phyloP scores from a whole-genome alignment of 768 basidiomycete species.

The Scleroderma citrinum region DNA sequence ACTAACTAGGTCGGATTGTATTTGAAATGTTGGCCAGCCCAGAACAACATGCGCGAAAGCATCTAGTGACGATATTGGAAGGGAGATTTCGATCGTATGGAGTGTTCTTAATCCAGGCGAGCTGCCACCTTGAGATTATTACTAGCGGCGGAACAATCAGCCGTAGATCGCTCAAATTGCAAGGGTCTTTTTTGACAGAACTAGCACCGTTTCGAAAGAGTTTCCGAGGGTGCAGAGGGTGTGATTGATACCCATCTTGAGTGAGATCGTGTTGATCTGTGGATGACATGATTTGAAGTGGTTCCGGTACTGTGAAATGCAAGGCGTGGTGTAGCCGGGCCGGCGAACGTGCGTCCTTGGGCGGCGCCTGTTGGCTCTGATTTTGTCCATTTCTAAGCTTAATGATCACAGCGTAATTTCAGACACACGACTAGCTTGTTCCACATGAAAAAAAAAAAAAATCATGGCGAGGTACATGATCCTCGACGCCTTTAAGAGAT shows the following conservation, averaged over 20 bases:
- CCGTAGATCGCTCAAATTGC: conserved; percentile 26
- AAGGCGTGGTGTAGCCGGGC: conserved; percentile 3
- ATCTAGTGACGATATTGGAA: too few species aligned
- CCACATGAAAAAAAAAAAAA: conserved; percentile 20
- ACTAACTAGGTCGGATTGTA: not conserved
- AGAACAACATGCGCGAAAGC: not conserved
- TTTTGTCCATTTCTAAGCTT: conserved; percentile 16
- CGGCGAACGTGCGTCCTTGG: conserved; percentile 34
- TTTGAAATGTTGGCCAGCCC: not conserved
- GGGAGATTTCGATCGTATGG: not conserved
- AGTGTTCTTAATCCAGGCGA: too few species aligned
- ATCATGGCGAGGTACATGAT: conserved; percentile 5
- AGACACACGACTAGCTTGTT: conserved; percentile 30
- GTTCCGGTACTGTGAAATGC: not conserved
- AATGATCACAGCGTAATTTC: conserved; percentile 27
- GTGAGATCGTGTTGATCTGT: conserved; percentile 8
- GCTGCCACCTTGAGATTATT: too few species aligned
- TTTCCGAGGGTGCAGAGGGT: not conserved
- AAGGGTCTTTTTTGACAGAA: not conserved
- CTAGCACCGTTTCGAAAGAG: not conserved
- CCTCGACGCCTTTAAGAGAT: conserved; percentile 2
- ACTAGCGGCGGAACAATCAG: conserved; percentile 9
- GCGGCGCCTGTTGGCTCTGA: conserved; percentile 21
- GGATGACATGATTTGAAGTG: not conserved
- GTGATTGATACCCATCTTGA: conserved; percentile 1